Conservation (phyloP, 2,329 filamentous ascomycete species). For the Cadophora gregata region DNA sequence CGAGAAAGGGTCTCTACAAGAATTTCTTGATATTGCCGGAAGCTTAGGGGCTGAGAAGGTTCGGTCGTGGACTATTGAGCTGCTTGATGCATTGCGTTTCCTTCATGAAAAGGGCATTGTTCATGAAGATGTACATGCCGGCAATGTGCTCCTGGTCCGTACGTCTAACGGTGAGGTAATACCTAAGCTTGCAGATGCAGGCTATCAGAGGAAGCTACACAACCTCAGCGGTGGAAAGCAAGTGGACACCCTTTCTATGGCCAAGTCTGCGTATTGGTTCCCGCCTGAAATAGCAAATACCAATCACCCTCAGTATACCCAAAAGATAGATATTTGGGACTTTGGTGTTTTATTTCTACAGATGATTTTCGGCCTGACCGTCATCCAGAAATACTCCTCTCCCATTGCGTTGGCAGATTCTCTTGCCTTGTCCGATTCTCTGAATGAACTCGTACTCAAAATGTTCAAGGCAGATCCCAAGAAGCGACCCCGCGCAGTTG, state of each 20-base stretch:
- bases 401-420: conserved; percentile 76
- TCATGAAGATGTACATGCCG: conserved; percentile 81
- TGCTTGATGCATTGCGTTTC: conserved; percentile 87
- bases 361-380: conserved; percentile 88
- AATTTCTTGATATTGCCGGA: conserved; percentile 81
- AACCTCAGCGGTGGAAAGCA: conserved; percentile 60
- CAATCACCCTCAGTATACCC: conserved; percentile 66
- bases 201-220: conserved; percentile 73
- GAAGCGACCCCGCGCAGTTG: conserved; percentile 84
- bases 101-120: conserved; percentile 84
- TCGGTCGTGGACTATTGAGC: conserved; percentile 87
- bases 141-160: conserved; percentile 79
- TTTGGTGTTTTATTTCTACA: conserved; percentile 90
- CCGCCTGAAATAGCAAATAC: conserved; percentile 75
- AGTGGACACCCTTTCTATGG: conserved; percentile 60
- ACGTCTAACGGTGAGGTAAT: conserved; percentile 71
- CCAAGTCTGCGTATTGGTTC: conserved; percentile 82
- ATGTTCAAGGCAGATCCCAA: conserved; percentile 87
- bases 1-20: conserved; percentile 81
- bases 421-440: conserved; percentile 72
- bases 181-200: conserved; percentile 76
- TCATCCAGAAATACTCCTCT: conserved; percentile 78
- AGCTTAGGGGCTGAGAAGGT: conserved; percentile 76
- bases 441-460: conserved; percentile 80
- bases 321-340: conserved; percentile 94